Base-by-base conservation (phyloP, 148 eudicot species). In the Bassia scoparia region DNA sequence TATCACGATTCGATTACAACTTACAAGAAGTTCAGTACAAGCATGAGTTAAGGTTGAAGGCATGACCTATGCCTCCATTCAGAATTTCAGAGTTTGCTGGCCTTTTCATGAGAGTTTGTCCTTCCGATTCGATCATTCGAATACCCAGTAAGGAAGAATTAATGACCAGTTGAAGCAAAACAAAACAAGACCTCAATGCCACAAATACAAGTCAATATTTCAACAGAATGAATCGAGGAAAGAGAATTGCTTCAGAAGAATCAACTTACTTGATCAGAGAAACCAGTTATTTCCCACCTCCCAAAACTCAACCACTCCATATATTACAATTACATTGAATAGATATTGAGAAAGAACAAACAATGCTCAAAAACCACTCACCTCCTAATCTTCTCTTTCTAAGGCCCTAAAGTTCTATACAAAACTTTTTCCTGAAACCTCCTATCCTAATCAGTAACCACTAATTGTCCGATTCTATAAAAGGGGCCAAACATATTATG, bases 371-470 rank as follows among this genome's bases (percentile, higher is more conserved):
- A n/a, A 69, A 43, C 63, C 71, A 63, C 52, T 74, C 71, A 79
- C 62, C 64, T 49, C 67, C 75, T 73, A 70, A 58, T 27, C 33
- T 26, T 50, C 79, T 66, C 64, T 30, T 59, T 33, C 60, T 73
- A 75, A 66, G 29, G 53, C 75, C 82, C 78, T 79, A 75, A 21
- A 69, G 7, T 65, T 67, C 79, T 80, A 62, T 80, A 80, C 83
- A 80, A 80, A 80, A 80, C 76, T 75, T 61, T 60, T 35, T 41
- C 46, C 41, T 65, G 41, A 73, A 64, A 46, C 63, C 70, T 73
- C 75, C 75, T 81, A 75, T 55, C 56, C 77, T 69, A 44, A 29
- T 48, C 63, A 33, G 77, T 72, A 76, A 31, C 55, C 65, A 29
- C 81, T 74, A 77, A 52, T 67, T 72, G 55, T 61, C 44, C 35